phyloP scores from a whole-genome alignment of 1,284 basidiomycete species.

The Irpex sp. region DNA sequence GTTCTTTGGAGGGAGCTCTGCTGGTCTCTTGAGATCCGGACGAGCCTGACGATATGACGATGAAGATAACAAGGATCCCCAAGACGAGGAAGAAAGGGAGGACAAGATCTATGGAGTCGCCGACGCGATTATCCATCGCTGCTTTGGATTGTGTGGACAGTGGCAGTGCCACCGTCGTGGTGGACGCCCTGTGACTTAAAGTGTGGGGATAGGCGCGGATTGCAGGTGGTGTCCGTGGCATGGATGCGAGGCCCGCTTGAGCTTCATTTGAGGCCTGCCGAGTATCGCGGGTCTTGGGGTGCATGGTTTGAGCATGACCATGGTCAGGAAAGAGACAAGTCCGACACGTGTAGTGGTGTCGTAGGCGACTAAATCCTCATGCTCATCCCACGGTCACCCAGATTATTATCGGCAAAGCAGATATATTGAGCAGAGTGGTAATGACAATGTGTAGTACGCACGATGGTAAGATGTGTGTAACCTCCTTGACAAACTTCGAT shows the following conservation, averaged over 20 bases:
- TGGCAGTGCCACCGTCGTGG: not conserved
- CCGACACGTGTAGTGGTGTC: not conserved
- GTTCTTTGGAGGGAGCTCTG: not conserved
- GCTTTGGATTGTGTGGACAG: not conserved
- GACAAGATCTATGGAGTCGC: not conserved
- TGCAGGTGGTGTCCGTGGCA: not conserved
- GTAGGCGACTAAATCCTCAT: not conserved
- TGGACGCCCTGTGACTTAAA: not conserved
- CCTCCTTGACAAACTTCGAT: conserved; percentile 32
- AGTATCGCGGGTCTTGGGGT: not conserved
- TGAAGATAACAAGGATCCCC: not conserved
- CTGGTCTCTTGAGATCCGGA: not conserved
- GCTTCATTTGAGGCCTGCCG: not conserved
- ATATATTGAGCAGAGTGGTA: conserved; percentile 1
- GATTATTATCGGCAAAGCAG: not conserved
- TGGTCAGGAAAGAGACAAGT: not conserved
- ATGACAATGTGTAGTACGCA: conserved; percentile 1
- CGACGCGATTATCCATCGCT: not conserved
- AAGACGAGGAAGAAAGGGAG: not conserved
- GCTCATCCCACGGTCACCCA: not conserved
- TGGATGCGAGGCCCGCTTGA: not conserved
- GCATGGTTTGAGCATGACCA: not conserved
- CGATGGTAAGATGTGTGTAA: conserved; percentile 16
- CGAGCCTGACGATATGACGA: not conserved
- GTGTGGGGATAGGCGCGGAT: not conserved